Evolutionary conservation across 2,329 filamentous ascomycete species (phyloP).

Genomic region (Colletotrichum echinochloae): DNA sequence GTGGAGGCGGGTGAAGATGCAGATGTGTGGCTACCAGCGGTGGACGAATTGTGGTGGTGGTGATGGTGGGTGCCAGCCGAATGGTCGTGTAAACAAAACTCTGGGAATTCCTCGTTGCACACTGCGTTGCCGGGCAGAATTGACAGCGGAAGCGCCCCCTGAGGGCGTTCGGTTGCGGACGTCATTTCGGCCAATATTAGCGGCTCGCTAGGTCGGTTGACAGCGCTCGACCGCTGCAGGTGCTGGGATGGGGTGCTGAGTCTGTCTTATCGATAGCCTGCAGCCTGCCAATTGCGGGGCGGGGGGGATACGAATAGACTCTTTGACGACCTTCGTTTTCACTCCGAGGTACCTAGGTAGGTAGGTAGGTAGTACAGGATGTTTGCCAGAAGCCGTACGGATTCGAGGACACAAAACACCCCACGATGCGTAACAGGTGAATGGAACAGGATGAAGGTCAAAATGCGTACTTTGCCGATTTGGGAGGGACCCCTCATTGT

Average conservation of each 20-base stretch:
- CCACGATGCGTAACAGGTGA: not conserved
- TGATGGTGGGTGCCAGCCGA: slow-evolving; percentile 38
- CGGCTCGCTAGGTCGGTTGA: slow-evolving; percentile 38
- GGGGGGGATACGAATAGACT: not conserved
- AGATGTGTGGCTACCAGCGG: slow-evolving; percentile 40
- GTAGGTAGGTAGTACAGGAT: not conserved
- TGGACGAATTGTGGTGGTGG: slow-evolving; percentile 23
- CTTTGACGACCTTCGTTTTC: not conserved
- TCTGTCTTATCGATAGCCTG: slow-evolving; percentile 36
- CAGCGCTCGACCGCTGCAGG: slow-evolving; percentile 40
- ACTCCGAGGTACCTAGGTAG: no score
- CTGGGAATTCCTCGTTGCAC: slow-evolving; percentile 53
- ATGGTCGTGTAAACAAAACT: slow-evolving; percentile 57
- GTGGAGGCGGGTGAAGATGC: slow-evolving; percentile 45
- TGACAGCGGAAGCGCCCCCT: slow-evolving; percentile 40
- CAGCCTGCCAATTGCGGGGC: slow-evolving; percentile 29
- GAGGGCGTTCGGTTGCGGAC: slow-evolving; percentile 30
- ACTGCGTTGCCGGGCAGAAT: slow-evolving; percentile 53
- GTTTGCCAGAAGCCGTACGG: not conserved
- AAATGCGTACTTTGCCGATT: not conserved
- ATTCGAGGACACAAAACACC: slow-evolving; percentile 10
- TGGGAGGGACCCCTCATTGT: slow-evolving; percentile 1
- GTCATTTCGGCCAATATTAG: slow-evolving; percentile 40
- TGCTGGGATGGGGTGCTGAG: slow-evolving; percentile 34
- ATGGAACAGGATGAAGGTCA: not conserved